Base-by-base conservation (phyloP, 306 rosid genomes). In the Cicer judaicum region DNA sequence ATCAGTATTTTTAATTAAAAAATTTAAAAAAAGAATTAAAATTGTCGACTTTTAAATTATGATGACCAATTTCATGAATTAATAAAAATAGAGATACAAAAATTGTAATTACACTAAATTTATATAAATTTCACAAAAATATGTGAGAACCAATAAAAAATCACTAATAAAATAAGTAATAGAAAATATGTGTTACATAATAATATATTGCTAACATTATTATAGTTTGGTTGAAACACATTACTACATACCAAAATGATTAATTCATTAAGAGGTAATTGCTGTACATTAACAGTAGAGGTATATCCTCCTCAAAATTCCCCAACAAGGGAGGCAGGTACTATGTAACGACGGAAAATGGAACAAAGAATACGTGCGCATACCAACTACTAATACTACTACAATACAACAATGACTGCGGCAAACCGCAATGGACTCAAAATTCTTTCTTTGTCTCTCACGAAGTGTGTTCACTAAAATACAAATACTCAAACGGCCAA, bases 241-340 rank as follows among this genome's bases (percentile, higher is more conserved):
- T 9, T 19, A 9, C n/a, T 19, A 4, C 8, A 3, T 21, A 24
- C 40, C 40, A 56, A 56, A 57, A 24, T 21, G 63, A 56, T 21
- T 10, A 7, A 11, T 47, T 14, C 10, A 50, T 57, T 24, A 9
- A 57, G 0, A 29, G 34, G 34, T 4, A 57, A 57, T 57, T 57
- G 15, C 0, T 21, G 15, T 59, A 29, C 14, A 29, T 7, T 29
- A 59, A 59, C 11, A 64, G 34, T 5, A 55, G 7, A 68, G 7
- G 85, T 36, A 77, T 77, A 84, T 84, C 34, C 87, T 49, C 67
- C 71, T 70, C 46, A 75, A 83, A 48, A 75, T 70, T 43, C 60
- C 55, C 64, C 50, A 15, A 34, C 10, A 50, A 38, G 48, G 43
- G 57, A 41, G 43, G 18, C 24, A 76, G 15, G 56, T 41, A 36